Base-by-base conservation (phyloP, 371 early-diverging fungal species). In the Conidiobolus incongruus region DNA sequence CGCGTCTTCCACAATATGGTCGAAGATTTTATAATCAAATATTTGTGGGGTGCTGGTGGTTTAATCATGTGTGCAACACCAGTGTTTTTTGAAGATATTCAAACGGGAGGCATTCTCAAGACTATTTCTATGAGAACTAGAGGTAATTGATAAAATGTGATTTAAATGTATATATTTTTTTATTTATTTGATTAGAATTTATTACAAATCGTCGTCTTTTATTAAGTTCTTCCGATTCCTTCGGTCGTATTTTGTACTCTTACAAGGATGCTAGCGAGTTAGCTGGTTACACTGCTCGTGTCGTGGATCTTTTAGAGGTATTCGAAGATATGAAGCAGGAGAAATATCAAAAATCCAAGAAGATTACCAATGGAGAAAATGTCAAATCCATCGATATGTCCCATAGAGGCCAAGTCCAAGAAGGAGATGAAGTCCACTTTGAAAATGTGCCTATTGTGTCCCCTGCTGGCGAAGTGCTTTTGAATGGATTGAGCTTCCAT, bases 21-120 rank as follows among this genome's bases (percentile, higher is more conserved):
- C 50, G 85, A 84, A 44, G 84, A 84, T 47, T 86, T 86, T 57
- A 72, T 89, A 34, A 81, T 86, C 61, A 86, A 85, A 52, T 86
- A 85, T 64, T 79, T 81, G 49, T 94, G 95, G 93, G 85, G 87
- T 39, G 93, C 90, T 5, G 71, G 80, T 44, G 95, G 95, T 30
- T 66, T 94, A 30, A 59, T 87, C 3, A 70, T 89, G 26, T 82
- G 87, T 45, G 72, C 82, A 7, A 79, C 79, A 11, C 95, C 95
- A 0, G 93, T 92, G 17, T 94, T 94, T 58, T 77, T 81, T 47
- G 67, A 65, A 44, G 56, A n/a, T n/a, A n/a, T n/a, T n/a, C n/a
- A n/a, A n/a, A n/a, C n/a, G n/a, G n/a, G n/a, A n/a, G n/a, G n/a
- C n/a, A n/a, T n/a, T n/a, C n/a, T n/a, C n/a, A n/a, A n/a, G n/a